Evolutionary conservation across 2,329 filamentous ascomycete genomes (phyloP).

Genomic region (Aspergillus versicolor): DNA sequence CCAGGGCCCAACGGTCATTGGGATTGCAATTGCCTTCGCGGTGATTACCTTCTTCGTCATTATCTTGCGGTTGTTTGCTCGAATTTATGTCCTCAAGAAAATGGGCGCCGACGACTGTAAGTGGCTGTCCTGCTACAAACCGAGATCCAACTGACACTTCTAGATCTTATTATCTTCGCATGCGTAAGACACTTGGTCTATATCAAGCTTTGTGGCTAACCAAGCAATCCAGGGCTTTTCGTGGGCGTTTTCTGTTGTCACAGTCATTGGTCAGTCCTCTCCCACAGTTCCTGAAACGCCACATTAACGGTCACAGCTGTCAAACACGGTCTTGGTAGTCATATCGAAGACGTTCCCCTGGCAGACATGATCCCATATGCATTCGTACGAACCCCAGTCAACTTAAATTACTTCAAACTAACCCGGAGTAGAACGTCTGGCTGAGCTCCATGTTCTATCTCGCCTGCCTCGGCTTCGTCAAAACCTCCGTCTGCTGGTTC

Average conservation of each 20-base stretch:
- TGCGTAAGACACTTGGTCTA: conserved; percentile 23
- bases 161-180: conserved; percentile 32
- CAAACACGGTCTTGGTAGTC: conserved; percentile 18
- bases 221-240: conserved; percentile 26
- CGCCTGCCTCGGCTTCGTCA: conserved; percentile 48
- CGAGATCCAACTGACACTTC: conserved; percentile 13
- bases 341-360: conserved; percentile 13
- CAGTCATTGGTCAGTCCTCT: conserved; percentile 29
- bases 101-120: conserved; percentile 33
- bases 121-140: conserved; percentile 5
- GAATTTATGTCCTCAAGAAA: conserved; percentile 36
- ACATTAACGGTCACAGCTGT: conserved; percentile 12
- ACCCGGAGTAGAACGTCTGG: conserved; percentile 37
- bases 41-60: conserved; percentile 40
- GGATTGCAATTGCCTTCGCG: conserved; percentile 39
- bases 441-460: conserved; percentile 53
- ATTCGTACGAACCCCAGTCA: background rate
- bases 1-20: conserved; percentile 34
- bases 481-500: conserved; percentile 48
- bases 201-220: background rate
- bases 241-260: conserved; percentile 38
- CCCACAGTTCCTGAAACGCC: background rate
- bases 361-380: conserved; percentile 14
- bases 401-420: conserved; percentile 6
- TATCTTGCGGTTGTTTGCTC: conserved; percentile 39